phyloP scores from a whole-genome alignment of 495 filamentous ascomycete species.

The Annulohypoxylon moriforme region DNA sequence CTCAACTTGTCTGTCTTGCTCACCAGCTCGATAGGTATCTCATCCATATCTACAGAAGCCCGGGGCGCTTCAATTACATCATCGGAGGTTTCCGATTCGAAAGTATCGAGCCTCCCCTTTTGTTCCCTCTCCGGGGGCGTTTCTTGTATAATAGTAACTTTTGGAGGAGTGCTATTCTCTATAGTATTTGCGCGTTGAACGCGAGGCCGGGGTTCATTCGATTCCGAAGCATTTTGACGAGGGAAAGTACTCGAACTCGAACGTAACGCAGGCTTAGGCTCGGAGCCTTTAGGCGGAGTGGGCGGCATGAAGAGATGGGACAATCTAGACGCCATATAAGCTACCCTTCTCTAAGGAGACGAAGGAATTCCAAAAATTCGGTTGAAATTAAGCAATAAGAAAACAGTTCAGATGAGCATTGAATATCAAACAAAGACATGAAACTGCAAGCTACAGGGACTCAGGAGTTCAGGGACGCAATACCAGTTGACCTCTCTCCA shows the following conservation, averaged over 20 bases:
- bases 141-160: slow-evolving; percentile 49
- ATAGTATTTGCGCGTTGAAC: slow-evolving; percentile 71
- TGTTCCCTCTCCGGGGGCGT: slow-evolving; percentile 33
- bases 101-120: slow-evolving; percentile 54
- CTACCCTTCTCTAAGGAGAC: background rate
- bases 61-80: slow-evolving; percentile 65
- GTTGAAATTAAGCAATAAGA: background rate
- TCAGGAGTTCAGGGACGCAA: slow-evolving; percentile 18
- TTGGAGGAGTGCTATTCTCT: slow-evolving; percentile 63
- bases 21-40: slow-evolving; percentile 91
- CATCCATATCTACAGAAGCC: slow-evolving; percentile 75
- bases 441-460: slow-evolving; percentile 25
- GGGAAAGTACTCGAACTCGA: slow-evolving; percentile 63
- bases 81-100: slow-evolving; percentile 64
- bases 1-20: slow-evolving; percentile 86
- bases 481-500: slow-evolving; percentile 28
- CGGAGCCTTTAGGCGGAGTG: slow-evolving; percentile 49
- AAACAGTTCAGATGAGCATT: background rate
- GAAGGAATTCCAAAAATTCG: slow-evolving; percentile 5
- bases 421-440: slow-evolving; percentile 27
- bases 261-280: slow-evolving; percentile 41
- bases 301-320: slow-evolving; percentile 44
- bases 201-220: slow-evolving; percentile 53
- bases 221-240: slow-evolving; percentile 61
- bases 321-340: slow-evolving; percentile 29